Percentiles rank a stretch among this genome's conserved stretches.
Conservation (phyloP, 108 stramenopile genomes). For the Aurantiochytrium sp. region DNA sequence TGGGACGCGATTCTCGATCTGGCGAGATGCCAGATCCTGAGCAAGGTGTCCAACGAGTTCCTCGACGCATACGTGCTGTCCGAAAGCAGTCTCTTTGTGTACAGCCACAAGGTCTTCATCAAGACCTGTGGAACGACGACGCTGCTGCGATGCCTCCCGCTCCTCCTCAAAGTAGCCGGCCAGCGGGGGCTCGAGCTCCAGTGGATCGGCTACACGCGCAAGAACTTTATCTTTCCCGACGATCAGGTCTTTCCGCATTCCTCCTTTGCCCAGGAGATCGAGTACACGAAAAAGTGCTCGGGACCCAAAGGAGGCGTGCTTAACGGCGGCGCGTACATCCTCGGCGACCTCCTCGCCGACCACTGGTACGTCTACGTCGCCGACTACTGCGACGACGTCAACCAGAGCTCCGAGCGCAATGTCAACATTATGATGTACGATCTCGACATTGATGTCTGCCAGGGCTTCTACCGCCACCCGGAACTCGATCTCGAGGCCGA, state of each 20-base stretch:
- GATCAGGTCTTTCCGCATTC: conserved; percentile 77
- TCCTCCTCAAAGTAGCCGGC: conserved; percentile 76
- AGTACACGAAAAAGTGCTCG: conserved; percentile 26
- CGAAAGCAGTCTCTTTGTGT: conserved; percentile 96
- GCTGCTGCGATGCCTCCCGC: conserved; percentile 86
- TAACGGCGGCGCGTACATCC: conserved; percentile 90
- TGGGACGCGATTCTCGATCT: conserved; percentile 83
- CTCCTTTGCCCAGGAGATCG: conserved; percentile 41
- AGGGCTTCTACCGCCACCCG: conserved; percentile 43
- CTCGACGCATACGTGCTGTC: conserved; percentile 94
- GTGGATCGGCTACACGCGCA: conserved; percentile 97
- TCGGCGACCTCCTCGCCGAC: conserved; percentile 94
- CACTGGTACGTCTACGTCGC: conserved; percentile 99
- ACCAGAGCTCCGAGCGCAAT: conserved; percentile 82
- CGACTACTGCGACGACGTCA: conserved; percentile 81
- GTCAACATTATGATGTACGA: conserved; percentile 99
- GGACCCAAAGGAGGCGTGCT: conserved; percentile 39
- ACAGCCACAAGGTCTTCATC: conserved; percentile 92
- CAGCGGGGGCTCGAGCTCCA: conserved; percentile 83
- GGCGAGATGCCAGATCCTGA: conserved; percentile 92
- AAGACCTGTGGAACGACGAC: conserved; percentile 99
- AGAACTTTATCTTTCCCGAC: conserved; percentile 94
- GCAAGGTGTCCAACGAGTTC: conserved; percentile 78
- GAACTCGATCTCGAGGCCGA: conserved; percentile 71
- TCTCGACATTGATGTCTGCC: conserved; percentile 80